Evolutionary conservation across 23 red algal species (phyloP), one percentile per base, ranked within the genome.

Genomic region (Agarophyton chilense): DNA sequence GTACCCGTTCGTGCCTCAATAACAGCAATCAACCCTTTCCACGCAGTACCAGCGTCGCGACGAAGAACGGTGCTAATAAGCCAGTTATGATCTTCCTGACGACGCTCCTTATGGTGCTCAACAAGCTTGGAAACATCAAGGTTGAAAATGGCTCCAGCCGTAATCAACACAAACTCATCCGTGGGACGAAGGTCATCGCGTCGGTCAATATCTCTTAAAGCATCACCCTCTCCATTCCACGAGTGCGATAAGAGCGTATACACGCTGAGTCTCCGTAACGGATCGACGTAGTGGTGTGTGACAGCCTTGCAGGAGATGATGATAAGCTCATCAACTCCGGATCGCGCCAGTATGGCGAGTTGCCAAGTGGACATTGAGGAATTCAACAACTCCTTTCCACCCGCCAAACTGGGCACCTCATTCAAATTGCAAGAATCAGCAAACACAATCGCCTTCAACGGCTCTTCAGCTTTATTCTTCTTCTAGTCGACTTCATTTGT

Each of bases 141-240:
- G 29, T 83, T 92, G 57, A 86, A 97, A 13, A 97, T 71, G 3
- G 88, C 58, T 65, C 85, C 85, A 38, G 70, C 63, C 21, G 46
- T 44, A 18, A 97, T 77, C 10, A 97, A 47, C 31, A 97, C 58
- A 66, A 97, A 97, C 44, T 97, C 95, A 60, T 88, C 72, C 18
- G 50, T 67, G 6, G 95, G 95, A 63, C 95, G 78, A 17, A 87
- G 46, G 45, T 90, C 68, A 22, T 93, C 95, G 34, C 81, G 85
- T 29, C 46, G 22, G 25, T 97, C 95, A 47, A 97, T 31, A 51
- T 97, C 90, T 38, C 83, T 49, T 47, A 89, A 60, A 8, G 79
- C 89, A 46, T 97, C 90, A 41, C 79, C 91, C 40, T 87, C 78
- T 12, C 66, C 77, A 49, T 46, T 70, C 83, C 83, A 93, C 34